Evolutionary conservation across 495 filamentous ascomycete species (phyloP), one percentile per base, ranked within the genome.

Genomic region (Cercophora sp.): DNA sequence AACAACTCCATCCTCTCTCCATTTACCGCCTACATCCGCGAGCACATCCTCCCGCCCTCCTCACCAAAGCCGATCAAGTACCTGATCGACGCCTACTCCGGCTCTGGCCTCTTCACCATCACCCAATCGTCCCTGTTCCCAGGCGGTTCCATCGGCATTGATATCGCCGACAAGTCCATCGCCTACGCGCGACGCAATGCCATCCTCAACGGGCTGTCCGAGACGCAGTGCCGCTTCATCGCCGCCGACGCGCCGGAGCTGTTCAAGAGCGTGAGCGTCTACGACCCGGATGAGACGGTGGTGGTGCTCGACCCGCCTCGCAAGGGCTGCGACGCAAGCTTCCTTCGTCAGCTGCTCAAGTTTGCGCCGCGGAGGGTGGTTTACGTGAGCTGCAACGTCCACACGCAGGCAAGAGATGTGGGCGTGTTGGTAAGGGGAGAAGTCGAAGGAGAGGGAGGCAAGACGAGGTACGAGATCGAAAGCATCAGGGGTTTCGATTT

Each of bases 381-480:
- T 6, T 98, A 98, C 63, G 93, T 98, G 18, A 92, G 87, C 51
- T 98, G 93, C 57, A 97, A 98, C 64, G 94, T 97, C 50, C 94
- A 97, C 62, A 96, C 93, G 18, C 93, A 98, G 73, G 94, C 93
- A 27, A 74, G 94, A 44, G 93, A 98, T 71, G 83, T 97, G 2
- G 91, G 89, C 0, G 75, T 88, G 26, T 70, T 96, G 69, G 88
- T 95, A 0, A 77, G 84, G 46, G 88, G 87, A 16, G 46, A 57
- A 19, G 62, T 49, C 6, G 37, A 66, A 46, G 52, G 70, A 75
- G 20, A 48, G 37, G 23, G 56, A 53, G 23, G 49, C 22, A 69
- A 75, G 43, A 74, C 77, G 23, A 72, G 78, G 40, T 98, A 96
- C 70, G 81, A 85, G 67, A 88, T 98, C 61, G 94, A 98, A 76